Percentiles rank a stretch among this genome's conserved stretches.
Conservation (phyloP, 2,329 filamentous ascomycete species). For the Coleophoma cylindrospora region DNA sequence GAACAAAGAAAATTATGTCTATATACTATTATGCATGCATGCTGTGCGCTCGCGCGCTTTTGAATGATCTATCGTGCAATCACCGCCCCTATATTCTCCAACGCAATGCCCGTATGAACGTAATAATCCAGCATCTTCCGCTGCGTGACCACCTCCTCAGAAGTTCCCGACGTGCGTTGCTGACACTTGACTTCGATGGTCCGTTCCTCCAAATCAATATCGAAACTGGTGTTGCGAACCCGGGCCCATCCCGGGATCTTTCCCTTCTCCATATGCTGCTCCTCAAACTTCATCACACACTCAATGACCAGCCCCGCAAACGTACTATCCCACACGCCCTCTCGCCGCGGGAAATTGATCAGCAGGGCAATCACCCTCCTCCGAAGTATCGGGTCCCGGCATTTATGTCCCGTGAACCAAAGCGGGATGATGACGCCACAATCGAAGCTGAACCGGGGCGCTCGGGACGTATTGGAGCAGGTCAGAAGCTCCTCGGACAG, state of each 20-base stretch:
- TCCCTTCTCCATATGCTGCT: slow-evolving; percentile 6
- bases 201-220: slow-evolving; percentile 4
- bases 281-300: slow-evolving; percentile 6
- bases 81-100: slow-evolving; percentile 5
- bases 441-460: slow-evolving; percentile 47
- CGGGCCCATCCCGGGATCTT: slow-evolving; percentile 7
- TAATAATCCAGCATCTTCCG: slow-evolving; percentile 6
- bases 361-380: slow-evolving; percentile 58
- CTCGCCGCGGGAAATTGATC: slow-evolving; percentile 52
- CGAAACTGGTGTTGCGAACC: slow-evolving; percentile 4
- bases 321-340: slow-evolving; percentile 57
- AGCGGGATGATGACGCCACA: slow-evolving; percentile 58
- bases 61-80: slow-evolving; percentile 1
- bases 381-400: slow-evolving; percentile 49
- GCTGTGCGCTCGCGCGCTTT: no score
- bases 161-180: slow-evolving; percentile 4
- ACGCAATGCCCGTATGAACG: slow-evolving; percentile 3
- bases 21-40: no score
- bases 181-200: slow-evolving; percentile 4
- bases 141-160: not conserved
- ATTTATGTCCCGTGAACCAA: slow-evolving; percentile 59
- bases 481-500: slow-evolving; percentile 6
- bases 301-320: slow-evolving; percentile 6
- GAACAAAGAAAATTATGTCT: no score
- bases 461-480: slow-evolving; percentile 1